Percentiles rank a stretch among this genome's conserved stretches.
phyloP scores from a whole-genome alignment of 345 rosid species.

The Pistacia vera region DNA sequence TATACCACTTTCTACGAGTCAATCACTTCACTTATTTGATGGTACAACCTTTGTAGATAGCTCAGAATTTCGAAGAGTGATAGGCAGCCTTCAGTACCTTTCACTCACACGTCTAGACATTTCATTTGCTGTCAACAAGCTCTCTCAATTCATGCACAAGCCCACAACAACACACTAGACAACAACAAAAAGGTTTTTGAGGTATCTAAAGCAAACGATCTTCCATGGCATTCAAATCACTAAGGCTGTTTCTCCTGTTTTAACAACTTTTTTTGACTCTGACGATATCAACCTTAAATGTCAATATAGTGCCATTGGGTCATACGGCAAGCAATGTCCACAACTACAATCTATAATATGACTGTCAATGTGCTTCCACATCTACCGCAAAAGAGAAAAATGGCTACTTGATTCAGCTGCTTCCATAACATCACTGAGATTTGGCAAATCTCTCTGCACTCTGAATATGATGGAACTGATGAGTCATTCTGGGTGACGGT shows the following conservation, averaged over 20 bases:
- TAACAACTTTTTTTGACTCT: too few relatives aligned
- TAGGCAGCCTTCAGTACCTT: neutral
- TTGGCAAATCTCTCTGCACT: neutral
- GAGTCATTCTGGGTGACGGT: too few relatives aligned
- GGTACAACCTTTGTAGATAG: neutral
- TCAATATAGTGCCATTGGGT: neutral
- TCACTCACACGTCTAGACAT: too few relatives aligned
- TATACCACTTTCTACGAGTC: neutral
- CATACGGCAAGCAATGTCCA: neutral
- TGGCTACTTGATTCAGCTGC: neutral
- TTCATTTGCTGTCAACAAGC: too few relatives aligned
- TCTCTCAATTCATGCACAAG: too few relatives aligned
- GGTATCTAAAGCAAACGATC: too few relatives aligned
- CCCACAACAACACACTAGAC: too few relatives aligned
- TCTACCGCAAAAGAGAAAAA: neutral
- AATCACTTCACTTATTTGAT: neutral
- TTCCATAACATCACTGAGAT: constrained; percentile 8
- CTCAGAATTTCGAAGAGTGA: neutral
- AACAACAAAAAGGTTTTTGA: too few relatives aligned
- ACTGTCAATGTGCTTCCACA: neutral
- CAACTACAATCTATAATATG: neutral
- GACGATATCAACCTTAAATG: too few relatives aligned
- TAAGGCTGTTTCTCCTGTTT: too few relatives aligned
- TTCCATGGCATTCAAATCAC: too few relatives aligned
- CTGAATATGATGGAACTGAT: too few relatives aligned